These are phyloP conservation scores for Botryotinia narcissicola DNA, from an alignment of 2,329 filamentous ascomycete species.

Conservation along the genomic window DNA sequence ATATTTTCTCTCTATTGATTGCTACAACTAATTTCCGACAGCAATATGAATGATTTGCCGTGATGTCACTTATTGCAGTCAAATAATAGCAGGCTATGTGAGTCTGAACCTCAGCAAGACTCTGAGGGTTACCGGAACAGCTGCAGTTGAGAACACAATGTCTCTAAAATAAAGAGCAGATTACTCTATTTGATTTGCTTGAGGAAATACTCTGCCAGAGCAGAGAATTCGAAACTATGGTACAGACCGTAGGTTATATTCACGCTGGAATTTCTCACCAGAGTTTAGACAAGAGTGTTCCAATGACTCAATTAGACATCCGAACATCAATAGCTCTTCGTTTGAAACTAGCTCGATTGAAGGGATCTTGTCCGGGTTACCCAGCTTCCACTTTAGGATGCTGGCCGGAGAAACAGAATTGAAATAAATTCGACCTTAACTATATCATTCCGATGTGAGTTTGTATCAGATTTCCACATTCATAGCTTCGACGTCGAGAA, in stretches of 20 bases:
- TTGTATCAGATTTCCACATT: neutral
- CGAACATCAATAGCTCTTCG: neutral
- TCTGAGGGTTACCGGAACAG: neutral
- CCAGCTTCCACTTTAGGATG: no score
- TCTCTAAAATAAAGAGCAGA: neutral
- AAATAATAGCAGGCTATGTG: neutral
- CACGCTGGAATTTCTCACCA: neutral
- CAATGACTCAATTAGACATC: no score
- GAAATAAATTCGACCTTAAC: neutral
- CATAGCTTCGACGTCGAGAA: neutral
- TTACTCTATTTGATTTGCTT: neutral
- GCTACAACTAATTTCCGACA: neutral
- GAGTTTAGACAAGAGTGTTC: neutral
- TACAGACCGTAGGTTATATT: neutral
- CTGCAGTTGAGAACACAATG: neutral
- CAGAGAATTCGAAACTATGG: neutral
- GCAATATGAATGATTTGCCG: neutral
- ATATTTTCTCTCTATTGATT: neutral
- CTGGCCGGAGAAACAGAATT: no score
- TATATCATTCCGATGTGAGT: no score
- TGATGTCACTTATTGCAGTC: neutral
- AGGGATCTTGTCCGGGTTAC: neutral
- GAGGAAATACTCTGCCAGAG: neutral
- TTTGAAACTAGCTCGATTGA: neutral
- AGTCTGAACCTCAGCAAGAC: neutral